phyloP scores from a whole-genome alignment of 2,329 filamentous ascomycete genomes.

The Xylaria sp. region DNA sequence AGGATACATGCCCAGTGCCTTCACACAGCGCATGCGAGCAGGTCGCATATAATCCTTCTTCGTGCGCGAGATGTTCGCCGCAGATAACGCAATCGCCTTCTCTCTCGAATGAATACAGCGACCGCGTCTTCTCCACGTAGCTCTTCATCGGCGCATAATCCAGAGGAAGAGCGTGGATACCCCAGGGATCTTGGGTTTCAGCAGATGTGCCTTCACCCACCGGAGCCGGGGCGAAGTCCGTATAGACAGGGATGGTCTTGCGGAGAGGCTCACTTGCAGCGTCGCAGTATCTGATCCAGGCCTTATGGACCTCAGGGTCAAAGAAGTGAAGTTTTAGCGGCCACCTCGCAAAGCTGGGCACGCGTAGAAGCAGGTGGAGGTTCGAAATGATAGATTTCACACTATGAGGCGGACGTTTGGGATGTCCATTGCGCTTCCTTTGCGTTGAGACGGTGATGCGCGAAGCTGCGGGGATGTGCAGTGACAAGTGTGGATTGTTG shows the following conservation, averaged over 20 bases:
- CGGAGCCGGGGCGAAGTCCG: slow-evolving; percentile 62
- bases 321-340: slow-evolving; percentile 87
- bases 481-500: slow-evolving; percentile 83
- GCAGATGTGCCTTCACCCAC: not conserved
- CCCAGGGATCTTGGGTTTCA: slow-evolving; percentile 50
- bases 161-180: slow-evolving; percentile 66
- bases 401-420: slow-evolving; percentile 67
- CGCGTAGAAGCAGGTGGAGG: slow-evolving; percentile 81
- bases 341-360: slow-evolving; percentile 84
- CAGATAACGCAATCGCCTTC: slow-evolving; percentile 68
- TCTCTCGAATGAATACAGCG: slow-evolving; percentile 65
- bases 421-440: slow-evolving; percentile 64
- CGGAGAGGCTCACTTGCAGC: slow-evolving; percentile 61
- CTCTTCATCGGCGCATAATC: slow-evolving; percentile 65
- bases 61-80: slow-evolving; percentile 56
- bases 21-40: slow-evolving; percentile 66
- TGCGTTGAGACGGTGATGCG: slow-evolving; percentile 66
- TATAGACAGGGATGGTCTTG: slow-evolving; percentile 62
- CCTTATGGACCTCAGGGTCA: slow-evolving; percentile 71
- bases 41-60: slow-evolving; percentile 65
- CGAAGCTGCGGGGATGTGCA: slow-evolving; percentile 76
- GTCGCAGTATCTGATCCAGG: slow-evolving; percentile 72
- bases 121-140: slow-evolving; percentile 66
- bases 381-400: slow-evolving; percentile 80
- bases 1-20: slow-evolving; percentile 68